Conservation (phyloP, 805 yeast species). For the Ogataea pilisensis region DNA sequence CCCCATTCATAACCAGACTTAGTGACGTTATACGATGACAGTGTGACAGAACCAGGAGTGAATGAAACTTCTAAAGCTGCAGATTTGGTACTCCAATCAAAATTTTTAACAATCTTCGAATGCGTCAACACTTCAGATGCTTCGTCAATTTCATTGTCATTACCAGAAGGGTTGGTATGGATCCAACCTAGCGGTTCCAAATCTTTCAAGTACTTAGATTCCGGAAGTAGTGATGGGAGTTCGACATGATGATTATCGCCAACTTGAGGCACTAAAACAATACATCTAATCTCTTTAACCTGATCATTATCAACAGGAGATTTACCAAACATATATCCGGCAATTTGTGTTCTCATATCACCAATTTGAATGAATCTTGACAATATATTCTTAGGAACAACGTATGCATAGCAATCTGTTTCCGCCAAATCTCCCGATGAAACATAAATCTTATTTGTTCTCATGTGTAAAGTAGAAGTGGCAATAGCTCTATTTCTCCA, state of each 20-base stretch:
- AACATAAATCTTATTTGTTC: conserved; percentile 72
- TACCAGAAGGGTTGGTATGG: conserved; percentile 77
- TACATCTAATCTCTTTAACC: conserved; percentile 71
- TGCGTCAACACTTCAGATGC: conserved; percentile 70
- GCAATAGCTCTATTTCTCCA: conserved; percentile 90
- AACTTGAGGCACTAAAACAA: conserved; percentile 83
- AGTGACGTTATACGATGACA: conserved; percentile 60
- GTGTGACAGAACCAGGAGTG: conserved; percentile 79
- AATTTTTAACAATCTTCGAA: conserved; percentile 36
- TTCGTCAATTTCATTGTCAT: conserved; percentile 46
- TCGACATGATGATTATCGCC: conserved; percentile 68
- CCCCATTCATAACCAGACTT: conserved; percentile 83
- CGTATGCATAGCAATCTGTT: conserved; percentile 58
- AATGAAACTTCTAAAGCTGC: conserved; percentile 64
- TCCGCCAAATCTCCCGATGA: conserved; percentile 56
- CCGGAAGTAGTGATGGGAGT: conserved; percentile 47
- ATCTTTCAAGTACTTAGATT: conserved; percentile 41
- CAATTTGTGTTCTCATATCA: conserved; percentile 78
- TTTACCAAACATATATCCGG: conserved; percentile 75
- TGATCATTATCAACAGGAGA: conserved; percentile 68
- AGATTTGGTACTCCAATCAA: conserved; percentile 39
- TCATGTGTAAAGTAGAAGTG: conserved; percentile 63
- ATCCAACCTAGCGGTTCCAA: conserved; percentile 88
- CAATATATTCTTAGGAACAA: conserved; percentile 78
- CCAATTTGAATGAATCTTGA: conserved; percentile 74